phyloP scores from a whole-genome alignment of 2,329 filamentous ascomycete species.

The Pseudogymnoascus sp. region DNA sequence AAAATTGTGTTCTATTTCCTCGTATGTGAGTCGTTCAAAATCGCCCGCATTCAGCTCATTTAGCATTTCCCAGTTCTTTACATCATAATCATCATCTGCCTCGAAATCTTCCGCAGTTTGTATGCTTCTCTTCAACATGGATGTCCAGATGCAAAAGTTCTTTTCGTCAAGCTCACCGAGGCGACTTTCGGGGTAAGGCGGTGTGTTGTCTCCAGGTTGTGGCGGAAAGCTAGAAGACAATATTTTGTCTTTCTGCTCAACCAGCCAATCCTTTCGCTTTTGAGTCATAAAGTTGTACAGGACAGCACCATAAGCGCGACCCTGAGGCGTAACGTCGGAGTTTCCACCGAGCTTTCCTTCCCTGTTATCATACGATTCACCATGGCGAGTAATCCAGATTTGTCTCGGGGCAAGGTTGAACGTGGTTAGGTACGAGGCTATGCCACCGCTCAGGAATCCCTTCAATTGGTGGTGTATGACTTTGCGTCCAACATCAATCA shows the following conservation, averaged over 20 bases:
- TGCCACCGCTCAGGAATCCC: slow-evolving; percentile 85
- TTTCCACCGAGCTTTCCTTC: slow-evolving; percentile 86
- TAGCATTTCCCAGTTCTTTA: slow-evolving; percentile 96
- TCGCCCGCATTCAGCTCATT: slow-evolving; percentile 90
- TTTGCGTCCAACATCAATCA: slow-evolving; percentile 96
- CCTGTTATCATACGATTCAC: slow-evolving; percentile 82
- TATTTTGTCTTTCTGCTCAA: slow-evolving; percentile 71
- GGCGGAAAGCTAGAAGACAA: slow-evolving; percentile 79
- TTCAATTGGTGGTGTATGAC: slow-evolving; percentile 82
- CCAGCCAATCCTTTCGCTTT: slow-evolving; percentile 73
- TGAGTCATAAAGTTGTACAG: slow-evolving; percentile 77
- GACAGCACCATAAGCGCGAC: slow-evolving; percentile 68
- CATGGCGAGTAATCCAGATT: slow-evolving; percentile 97
- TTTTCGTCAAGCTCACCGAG: slow-evolving; percentile 64
- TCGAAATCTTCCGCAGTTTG: slow-evolving; percentile 87
- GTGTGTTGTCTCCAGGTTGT: slow-evolving; percentile 80
- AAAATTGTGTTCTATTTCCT: slow-evolving; percentile 72
- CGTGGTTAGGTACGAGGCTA: slow-evolving; percentile 89
- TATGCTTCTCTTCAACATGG: slow-evolving; percentile 85
- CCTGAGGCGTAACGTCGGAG: slow-evolving; percentile 72
- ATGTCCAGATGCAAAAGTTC: slow-evolving; percentile 97
- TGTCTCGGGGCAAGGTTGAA: slow-evolving; percentile 94
- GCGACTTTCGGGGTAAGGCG: slow-evolving; percentile 77
- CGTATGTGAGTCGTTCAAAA: slow-evolving; percentile 93
- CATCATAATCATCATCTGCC: slow-evolving; percentile 83